These are phyloP conservation scores for Fusarium udum DNA, from an alignment of 2,329 filamentous ascomycete genomes.

Conservation along the genomic window DNA sequence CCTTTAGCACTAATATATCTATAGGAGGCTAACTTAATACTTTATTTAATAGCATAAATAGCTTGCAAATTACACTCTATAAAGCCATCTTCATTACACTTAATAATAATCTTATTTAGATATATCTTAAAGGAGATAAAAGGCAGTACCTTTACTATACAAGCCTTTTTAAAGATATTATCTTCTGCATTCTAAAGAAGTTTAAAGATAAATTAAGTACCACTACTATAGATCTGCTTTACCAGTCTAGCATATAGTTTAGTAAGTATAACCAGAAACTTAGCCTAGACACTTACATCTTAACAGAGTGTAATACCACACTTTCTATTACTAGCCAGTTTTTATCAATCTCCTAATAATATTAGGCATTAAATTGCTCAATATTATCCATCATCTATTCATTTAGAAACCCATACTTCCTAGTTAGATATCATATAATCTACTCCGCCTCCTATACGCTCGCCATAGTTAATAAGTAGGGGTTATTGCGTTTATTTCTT, in stretches of 20 bases:
- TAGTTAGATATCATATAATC: background rate
- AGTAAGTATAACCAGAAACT: background rate
- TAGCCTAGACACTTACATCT: background rate
- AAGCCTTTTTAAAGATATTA: background rate
- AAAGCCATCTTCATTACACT: background rate
- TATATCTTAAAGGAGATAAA: background rate
- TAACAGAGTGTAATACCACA: accelerated
- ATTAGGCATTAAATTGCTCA: accelerated
- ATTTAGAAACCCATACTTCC: background rate
- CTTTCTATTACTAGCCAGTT: background rate
- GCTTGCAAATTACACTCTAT: background rate
- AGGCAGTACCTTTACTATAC: accelerated
- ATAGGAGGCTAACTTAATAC: background rate
- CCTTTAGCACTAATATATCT: background rate
- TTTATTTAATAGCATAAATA: background rate
- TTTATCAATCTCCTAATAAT: background rate
- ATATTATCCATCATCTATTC: background rate
- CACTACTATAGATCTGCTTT: background rate
- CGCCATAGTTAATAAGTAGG: background rate
- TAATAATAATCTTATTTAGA: background rate
- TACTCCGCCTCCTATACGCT: background rate
- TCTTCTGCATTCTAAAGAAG: background rate
- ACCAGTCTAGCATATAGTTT: background rate
- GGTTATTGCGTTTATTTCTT: background rate
- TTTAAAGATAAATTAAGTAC: background rate